Percentiles rank a stretch among this genome's conserved stretches.
phyloP scores from a whole-genome alignment of 495 filamentous ascomycete species.

The Annulohypoxylon moriforme region DNA sequence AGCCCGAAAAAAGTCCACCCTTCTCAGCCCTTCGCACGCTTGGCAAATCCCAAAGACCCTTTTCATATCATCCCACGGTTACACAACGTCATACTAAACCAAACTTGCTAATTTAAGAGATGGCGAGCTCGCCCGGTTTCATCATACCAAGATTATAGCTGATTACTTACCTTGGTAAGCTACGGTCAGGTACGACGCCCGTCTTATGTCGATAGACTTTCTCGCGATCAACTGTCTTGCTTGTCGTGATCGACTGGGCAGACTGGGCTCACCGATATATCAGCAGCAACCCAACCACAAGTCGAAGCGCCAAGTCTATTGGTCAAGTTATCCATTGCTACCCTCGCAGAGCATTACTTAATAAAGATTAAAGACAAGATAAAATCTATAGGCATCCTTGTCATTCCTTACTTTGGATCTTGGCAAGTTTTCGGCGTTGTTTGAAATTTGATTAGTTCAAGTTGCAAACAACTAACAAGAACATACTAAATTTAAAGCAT shows the following conservation, averaged over 20 bases:
- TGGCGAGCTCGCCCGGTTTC: background rate
- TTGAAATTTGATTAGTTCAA: background rate
- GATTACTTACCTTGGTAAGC: background rate
- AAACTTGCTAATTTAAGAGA: background rate
- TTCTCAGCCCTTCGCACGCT: slow-evolving; percentile 27
- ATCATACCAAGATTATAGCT: slow-evolving; percentile 14
- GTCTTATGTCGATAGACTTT: background rate
- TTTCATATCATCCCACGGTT: slow-evolving; percentile 17
- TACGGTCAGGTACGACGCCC: background rate
- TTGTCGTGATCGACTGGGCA: background rate
- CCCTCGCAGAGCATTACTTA: no score
- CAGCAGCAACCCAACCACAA: background rate
- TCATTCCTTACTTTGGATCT: background rate
- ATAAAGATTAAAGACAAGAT: background rate
- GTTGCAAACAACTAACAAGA: background rate
- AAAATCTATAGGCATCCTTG: background rate
- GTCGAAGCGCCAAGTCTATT: no score
- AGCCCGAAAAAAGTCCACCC: slow-evolving; percentile 12
- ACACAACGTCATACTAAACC: slow-evolving; percentile 28
- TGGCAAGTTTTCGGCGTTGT: background rate
- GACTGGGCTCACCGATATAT: background rate
- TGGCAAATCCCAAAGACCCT: slow-evolving; percentile 32
- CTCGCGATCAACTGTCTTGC: background rate
- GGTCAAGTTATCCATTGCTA: background rate
- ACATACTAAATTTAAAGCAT: background rate